Evolutionary conservation across 1,139 yeast species (phyloP).

Genomic region (Candida dubliniensis): DNA sequence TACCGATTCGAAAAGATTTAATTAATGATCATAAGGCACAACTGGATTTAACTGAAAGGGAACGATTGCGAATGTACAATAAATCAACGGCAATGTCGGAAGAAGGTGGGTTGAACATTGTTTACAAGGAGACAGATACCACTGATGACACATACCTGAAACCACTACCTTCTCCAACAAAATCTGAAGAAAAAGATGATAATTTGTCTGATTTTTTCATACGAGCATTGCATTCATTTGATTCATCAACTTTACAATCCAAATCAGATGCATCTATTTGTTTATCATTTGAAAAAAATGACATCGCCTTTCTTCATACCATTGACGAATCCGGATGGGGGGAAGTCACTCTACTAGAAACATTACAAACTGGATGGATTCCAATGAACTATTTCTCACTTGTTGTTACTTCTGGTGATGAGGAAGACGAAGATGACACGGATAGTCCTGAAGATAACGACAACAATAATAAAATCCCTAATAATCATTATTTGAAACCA

Average conservation of each 20-base stretch:
- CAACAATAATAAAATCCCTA: slow-evolving; percentile 30
- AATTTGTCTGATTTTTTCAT: slow-evolving; percentile 50
- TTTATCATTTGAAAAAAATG: slow-evolving; percentile 76
- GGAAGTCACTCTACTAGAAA: slow-evolving; percentile 76
- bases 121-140: slow-evolving; percentile 1
- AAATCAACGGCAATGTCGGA: slow-evolving; percentile 6
- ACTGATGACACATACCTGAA: background rate
- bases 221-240: slow-evolving; percentile 77
- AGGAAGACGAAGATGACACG: slow-evolving; percentile 20
- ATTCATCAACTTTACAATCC: slow-evolving; percentile 63
- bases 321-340: slow-evolving; percentile 98
- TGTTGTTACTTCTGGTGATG: slow-evolving; percentile 43
- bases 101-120: slow-evolving; percentile 13
- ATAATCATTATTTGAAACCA: slow-evolving; percentile 52
- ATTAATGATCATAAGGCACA: slow-evolving; percentile 16
- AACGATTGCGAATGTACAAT: slow-evolving; percentile 19
- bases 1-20: slow-evolving; percentile 37
- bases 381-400: slow-evolving; percentile 87
- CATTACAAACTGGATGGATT: slow-evolving; percentile 89
- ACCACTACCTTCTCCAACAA: slow-evolving; percentile 1
- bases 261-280: slow-evolving; percentile 76
- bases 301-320: slow-evolving; percentile 82
- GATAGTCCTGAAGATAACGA: slow-evolving; percentile 19
- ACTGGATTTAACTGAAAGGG: slow-evolving; percentile 15
- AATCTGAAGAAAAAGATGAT: slow-evolving; percentile 26